These are phyloP conservation scores for Teratosphaeria zuluensis DNA, from an alignment of 2,329 filamentous ascomycete genomes.

Conservation along the genomic window DNA sequence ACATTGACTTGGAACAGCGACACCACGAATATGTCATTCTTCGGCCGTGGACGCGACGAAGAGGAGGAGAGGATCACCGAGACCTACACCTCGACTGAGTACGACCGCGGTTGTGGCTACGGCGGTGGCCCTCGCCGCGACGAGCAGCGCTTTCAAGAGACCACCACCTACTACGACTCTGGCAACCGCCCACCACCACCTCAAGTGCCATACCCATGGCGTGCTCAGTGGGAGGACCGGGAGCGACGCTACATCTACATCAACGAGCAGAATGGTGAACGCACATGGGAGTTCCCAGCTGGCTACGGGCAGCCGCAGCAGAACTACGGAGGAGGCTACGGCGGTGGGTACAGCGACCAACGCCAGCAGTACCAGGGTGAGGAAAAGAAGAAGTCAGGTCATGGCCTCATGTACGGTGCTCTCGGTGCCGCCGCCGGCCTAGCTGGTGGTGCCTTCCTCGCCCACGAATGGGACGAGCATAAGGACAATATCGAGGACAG, in stretches of 20 bases:
- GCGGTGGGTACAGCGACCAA: slow-evolving; percentile 8
- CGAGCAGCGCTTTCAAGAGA: neutral
- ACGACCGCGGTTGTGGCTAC: slow-evolving; percentile 1
- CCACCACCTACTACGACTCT: slow-evolving; percentile 5
- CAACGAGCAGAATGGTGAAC: slow-evolving; percentile 38
- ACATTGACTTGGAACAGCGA: neutral
- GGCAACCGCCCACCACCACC: slow-evolving; percentile 17
- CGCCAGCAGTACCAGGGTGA: slow-evolving; percentile 1
- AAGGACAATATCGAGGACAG: slow-evolving; percentile 18
- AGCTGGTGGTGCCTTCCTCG: slow-evolving; percentile 34
- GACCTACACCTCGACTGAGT: neutral
- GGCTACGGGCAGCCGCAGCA: slow-evolving; percentile 9
- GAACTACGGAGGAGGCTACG: slow-evolving; percentile 16
- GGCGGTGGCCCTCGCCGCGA: neutral
- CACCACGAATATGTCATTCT: neutral
- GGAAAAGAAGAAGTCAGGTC: slow-evolving; percentile 20
- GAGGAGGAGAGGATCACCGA: neutral
- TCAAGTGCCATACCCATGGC: slow-evolving; percentile 34
- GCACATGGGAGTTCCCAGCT: slow-evolving; percentile 30
- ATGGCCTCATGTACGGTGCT: slow-evolving; percentile 28
- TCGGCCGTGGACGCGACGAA: neutral
- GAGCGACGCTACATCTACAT: slow-evolving; percentile 36
- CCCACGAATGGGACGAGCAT: slow-evolving; percentile 35
- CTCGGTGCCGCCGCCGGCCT: slow-evolving; percentile 33
- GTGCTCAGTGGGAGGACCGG: slow-evolving; percentile 34